Percentiles rank a stretch among this genome's conserved stretches.
phyloP scores from a whole-genome alignment of 768 basidiomycete genomes.

The Holtermannia corniformis region DNA sequence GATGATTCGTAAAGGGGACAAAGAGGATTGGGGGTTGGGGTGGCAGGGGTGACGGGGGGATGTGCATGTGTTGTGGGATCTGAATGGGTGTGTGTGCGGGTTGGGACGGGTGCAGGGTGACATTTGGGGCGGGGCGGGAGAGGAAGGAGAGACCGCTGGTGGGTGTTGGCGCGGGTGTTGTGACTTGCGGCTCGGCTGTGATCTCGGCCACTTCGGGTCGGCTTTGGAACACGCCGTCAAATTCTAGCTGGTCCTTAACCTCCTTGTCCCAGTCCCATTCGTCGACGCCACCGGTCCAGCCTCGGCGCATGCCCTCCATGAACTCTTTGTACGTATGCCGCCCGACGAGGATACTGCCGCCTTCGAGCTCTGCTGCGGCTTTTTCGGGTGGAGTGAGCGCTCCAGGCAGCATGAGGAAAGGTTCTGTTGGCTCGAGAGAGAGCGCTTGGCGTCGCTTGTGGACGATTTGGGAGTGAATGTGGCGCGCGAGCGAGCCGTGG shows the following conservation, averaged over 20 bases:
- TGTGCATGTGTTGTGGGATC: conserved; percentile 43
- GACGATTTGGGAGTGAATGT: conserved; percentile 59
- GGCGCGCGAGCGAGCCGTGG: conserved; percentile 74
- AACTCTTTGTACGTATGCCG: conserved; percentile 91
- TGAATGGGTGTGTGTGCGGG: background rate
- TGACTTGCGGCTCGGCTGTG: background rate
- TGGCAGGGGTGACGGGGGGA: conserved; percentile 54
- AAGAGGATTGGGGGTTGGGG: conserved; percentile 60
- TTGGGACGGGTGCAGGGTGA: conserved; percentile 2
- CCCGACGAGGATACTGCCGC: conserved; percentile 76
- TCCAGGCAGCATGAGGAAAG: conserved; percentile 46
- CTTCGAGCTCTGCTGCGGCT: conserved; percentile 57
- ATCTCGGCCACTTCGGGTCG: background rate
- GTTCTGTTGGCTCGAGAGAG: conserved; percentile 49
- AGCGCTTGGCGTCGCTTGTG: conserved; percentile 60
- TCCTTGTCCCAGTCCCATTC: conserved; percentile 45
- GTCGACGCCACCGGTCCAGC: conserved; percentile 68
- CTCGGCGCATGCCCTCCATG: conserved; percentile 71
- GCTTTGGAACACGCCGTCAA: conserved; percentile 49
- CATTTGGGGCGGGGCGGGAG: conserved; percentile 37
- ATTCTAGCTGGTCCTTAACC: conserved; percentile 55
- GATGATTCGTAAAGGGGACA: conserved; percentile 45
- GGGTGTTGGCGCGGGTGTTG: background rate
- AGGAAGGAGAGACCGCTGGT: conserved; percentile 22
- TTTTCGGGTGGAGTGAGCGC: conserved; percentile 49